Evolutionary conservation across 2,329 filamentous ascomycete genomes (phyloP).

Genomic region (Ophiostoma ulmi): DNA sequence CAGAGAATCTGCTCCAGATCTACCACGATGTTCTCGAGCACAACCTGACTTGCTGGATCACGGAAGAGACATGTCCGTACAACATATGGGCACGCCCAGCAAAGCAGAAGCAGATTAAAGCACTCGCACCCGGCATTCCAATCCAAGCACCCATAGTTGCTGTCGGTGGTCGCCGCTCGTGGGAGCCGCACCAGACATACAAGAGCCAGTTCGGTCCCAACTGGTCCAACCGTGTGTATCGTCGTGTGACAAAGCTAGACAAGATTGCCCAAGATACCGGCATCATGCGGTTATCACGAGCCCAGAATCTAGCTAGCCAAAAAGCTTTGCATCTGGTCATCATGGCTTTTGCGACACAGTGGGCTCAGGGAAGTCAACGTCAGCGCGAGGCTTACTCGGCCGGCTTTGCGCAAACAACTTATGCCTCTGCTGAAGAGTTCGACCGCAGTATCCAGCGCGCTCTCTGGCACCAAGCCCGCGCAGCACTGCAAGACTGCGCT

Average conservation of each 20-base stretch:
- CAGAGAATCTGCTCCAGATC: constrained; percentile 42
- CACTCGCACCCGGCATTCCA: background rate
- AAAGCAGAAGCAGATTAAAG: constrained; percentile 9
- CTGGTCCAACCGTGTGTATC: constrained; percentile 48
- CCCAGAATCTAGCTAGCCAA: constrained; percentile 42
- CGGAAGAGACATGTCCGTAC: constrained; percentile 50
- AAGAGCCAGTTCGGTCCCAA: constrained; percentile 38
- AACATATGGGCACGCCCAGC: constrained; percentile 29
- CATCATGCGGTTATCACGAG: constrained; percentile 38
- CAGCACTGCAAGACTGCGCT: constrained; percentile 35
- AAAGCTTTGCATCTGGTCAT: constrained; percentile 46
- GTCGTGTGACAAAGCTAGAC: constrained; percentile 46
- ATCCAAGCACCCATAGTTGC: background rate
- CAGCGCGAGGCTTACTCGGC: constrained; percentile 27
- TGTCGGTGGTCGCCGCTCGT: constrained; percentile 28
- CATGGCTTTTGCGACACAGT: constrained; percentile 51
- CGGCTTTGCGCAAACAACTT: constrained; percentile 16
- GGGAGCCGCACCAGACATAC: constrained; percentile 20
- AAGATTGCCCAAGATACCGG: constrained; percentile 38
- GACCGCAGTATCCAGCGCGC: constrained; percentile 37
- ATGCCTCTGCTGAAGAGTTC: constrained; percentile 34
- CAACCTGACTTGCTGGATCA: constrained; percentile 50
- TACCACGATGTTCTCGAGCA: constrained; percentile 53
- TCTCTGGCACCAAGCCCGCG: constrained; percentile 39
- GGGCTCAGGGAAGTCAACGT: constrained; percentile 39